Evolutionary conservation across 2,329 filamentous ascomycete species (phyloP).

Genomic region (Hypoxylon sp.): DNA sequence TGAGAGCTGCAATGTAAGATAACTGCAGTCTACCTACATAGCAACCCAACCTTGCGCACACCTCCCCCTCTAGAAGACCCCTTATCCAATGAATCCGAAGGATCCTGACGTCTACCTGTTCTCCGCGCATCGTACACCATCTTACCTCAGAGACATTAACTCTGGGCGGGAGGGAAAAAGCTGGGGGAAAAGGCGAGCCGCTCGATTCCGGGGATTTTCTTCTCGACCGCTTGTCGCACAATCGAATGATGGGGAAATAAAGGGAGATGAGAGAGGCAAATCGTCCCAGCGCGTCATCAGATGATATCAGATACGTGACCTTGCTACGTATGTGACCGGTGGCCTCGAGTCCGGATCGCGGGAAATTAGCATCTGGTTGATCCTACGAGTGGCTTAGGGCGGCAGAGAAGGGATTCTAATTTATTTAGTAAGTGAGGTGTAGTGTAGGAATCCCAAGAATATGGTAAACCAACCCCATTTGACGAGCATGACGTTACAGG

Average conservation of each 20-base stretch:
- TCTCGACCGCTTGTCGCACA: conserved; percentile 8
- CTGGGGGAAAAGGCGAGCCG: background rate
- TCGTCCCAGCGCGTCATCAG: background rate
- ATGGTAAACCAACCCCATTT: conserved; percentile 26
- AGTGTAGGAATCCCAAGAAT: conserved; percentile 27
- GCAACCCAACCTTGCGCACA: conserved; percentile 15
- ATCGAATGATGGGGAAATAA: conserved; percentile 9
- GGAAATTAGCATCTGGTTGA: conserved; percentile 1
- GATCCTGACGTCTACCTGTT: conserved; percentile 16
- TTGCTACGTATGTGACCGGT: no score
- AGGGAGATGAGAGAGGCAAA: background rate
- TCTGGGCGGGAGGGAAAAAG: background rate
- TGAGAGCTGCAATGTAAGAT: conserved; percentile 19
- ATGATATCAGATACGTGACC: conserved; percentile 24
- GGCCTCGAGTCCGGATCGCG: conserved; percentile 3
- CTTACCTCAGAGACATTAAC: conserved; percentile 12
- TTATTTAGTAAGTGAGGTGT: no score
- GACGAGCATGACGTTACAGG: conserved; percentile 29
- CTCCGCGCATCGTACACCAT: background rate
- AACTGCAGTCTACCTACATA: conserved; percentile 19
- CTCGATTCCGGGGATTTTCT: conserved; percentile 2
- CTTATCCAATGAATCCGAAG: conserved; percentile 13
- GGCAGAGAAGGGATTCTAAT: background rate
- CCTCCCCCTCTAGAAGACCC: no score
- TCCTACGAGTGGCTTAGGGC: conserved; percentile 14